Evolutionary conservation across 202 grass and related monocot species (phyloP), one percentile per base, ranked within the genome.

Genomic region (Setaria italica): DNA sequence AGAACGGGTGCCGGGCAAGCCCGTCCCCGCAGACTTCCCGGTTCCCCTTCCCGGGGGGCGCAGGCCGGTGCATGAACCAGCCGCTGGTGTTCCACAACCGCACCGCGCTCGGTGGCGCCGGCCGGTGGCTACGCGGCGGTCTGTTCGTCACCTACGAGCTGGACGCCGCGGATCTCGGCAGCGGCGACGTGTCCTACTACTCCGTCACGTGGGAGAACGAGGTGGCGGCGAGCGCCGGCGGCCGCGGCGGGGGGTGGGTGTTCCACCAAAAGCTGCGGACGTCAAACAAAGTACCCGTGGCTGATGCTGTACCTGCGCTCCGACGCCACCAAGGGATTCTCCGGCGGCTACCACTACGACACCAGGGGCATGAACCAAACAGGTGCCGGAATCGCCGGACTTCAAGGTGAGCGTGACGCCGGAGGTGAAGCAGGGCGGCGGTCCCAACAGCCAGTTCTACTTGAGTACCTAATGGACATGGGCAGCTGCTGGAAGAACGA

Each of bases 401-500:
- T 98, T 98, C 88, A 98, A 98, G 86, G 95, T 98, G 51, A 67
- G 91, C 50, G 1, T 98, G 2, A 89, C 85, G 0, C 74, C 95
- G 51, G 91, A 98, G 64, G 84, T 98, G 73, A 93, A 64, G 80
- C 77, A 92, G 42, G 95, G 95, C 11, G 95, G 95, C 4, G 92
- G 92, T 0, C 3, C 72, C 20, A 92, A 84, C 57, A 95, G 91
- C 92, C 95, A 98, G 85, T 98, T 97, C 89, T 93, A 39, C 37
- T 39, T 39, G 4, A 4, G 4, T 95, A 98, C 80, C 85, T 95
- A 10, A 80, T 98, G 83, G 92, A 98, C 91, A 98, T 98, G 95
- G 95, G 95, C 21, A 90, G 95, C 86, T 98, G 95, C 82, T 98
- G 95, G 92, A 98, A 98, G 89, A 98, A 98, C 89, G 87, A 84